A percentile compares a stretch with the other conserved stretches of the same genome.
Evolutionary conservation across 2,329 filamentous ascomycete genomes (phyloP).

Genomic region (Aquanectria penicillioides): DNA sequence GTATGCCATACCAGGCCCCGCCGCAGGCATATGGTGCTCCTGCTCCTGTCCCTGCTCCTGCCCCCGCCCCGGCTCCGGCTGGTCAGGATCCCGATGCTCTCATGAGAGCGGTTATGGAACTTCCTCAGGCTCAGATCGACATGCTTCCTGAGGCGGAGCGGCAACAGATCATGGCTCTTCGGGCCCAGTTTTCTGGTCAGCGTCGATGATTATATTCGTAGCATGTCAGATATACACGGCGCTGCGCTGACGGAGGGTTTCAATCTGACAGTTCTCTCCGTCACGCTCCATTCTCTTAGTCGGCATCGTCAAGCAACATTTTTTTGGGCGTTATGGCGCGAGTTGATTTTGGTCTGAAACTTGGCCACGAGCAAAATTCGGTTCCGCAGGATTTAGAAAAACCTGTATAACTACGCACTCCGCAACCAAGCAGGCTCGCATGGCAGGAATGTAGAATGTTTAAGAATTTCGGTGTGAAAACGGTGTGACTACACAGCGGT

Average conservation of each 20-base stretch:
- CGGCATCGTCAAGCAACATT: slow-evolving; percentile 2
- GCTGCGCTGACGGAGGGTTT: neutral
- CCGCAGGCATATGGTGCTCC: slow-evolving; percentile 50
- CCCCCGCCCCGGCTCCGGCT: slow-evolving; percentile 45
- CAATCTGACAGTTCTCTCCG: neutral
- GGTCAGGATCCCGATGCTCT: slow-evolving; percentile 74
- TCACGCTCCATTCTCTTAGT: neutral
- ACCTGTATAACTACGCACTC: neutral
- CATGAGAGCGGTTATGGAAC: slow-evolving; percentile 81
- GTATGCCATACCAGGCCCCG: slow-evolving; percentile 58
- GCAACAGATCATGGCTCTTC: slow-evolving; percentile 81
- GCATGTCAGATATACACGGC: neutral
- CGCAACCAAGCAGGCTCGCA: neutral
- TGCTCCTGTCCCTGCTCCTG: slow-evolving; percentile 42
- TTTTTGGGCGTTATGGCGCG: slow-evolving; percentile 34
- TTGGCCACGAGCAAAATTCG: neutral
- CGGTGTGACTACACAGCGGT: neutral
- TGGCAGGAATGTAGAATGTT: neutral
- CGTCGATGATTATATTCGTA: slow-evolving; percentile 42
- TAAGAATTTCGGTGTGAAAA: neutral
- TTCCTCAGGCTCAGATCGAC: slow-evolving; percentile 84
- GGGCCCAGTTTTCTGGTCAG: slow-evolving; percentile 67
- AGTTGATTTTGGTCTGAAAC: slow-evolving; percentile 10
- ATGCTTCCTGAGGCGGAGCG: slow-evolving; percentile 79
- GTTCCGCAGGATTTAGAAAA: slow-evolving; percentile 6